Evolutionary conservation across 176 grass and related monocot species (phyloP), one percentile per base, ranked within the genome.

Genomic region (Areca catechu): DNA sequence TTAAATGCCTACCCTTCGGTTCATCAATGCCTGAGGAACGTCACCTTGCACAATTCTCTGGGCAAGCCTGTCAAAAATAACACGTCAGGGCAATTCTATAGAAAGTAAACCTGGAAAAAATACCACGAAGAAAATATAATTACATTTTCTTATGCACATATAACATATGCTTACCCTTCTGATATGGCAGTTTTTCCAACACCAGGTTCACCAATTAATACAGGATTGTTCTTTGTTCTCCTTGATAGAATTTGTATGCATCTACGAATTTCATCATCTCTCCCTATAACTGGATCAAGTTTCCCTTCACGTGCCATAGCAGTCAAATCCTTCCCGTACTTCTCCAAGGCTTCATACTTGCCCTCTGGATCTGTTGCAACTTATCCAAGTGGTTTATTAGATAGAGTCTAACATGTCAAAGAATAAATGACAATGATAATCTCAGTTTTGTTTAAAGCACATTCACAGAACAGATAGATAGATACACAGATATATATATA

Each of bases 131-230:
- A 43, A 3, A 10, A 43, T 43, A 43, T 14, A 43, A 43, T 43
- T 37, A 37, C 10, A 14, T 3, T 43, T 43, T 10, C 9, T 14
- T 43, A 43, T 43, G 9, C 2, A 43, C 0, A 29, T 37, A 7
- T 28, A 68, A 51, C 34, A n/a, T 59, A 4, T 58, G 20, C 54
- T 70, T 48, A 97, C 92, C 92, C 86, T 97, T 97, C 92, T 62
- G 92, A 86, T 91, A 97, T 97, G 29, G 92, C 92, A 3, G 92
- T 97, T 82, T 97, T 97, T 5, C 92, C 92, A 54, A 97, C 92
- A 67, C 92, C 92, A 75, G 92, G 92, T 85, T 97, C 92, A 80
- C 92, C 92, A 63, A 97, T 97, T 74, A 97, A 69, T 74, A 97
- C 92, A 4, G 92, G 93, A 72, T 97, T 97, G 66, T 97, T 97